Conservation (phyloP, 129 eudicot genomes). For the Chrysanthemum seticuspe region DNA sequence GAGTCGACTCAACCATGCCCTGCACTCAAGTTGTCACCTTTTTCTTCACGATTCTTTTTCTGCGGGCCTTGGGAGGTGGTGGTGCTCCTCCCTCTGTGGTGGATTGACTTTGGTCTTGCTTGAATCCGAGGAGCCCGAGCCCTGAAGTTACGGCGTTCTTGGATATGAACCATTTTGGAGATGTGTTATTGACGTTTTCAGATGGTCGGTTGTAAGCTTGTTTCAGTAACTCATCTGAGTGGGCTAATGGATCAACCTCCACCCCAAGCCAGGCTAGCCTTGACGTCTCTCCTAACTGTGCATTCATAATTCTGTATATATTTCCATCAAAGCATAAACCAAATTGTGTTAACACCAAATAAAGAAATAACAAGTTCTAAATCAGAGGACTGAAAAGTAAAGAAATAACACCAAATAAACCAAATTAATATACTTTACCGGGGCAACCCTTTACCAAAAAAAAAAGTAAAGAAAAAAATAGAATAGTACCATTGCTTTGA, state of each 20-base stretch:
- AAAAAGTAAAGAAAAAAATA: too few relatives aligned
- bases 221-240: constrained; percentile 65
- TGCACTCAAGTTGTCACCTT: constrained; percentile 58
- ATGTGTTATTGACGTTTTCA: constrained; percentile 37
- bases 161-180: constrained; percentile 86
- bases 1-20: constrained; percentile 21
- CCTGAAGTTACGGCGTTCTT: constrained; percentile 79
- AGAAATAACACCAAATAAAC: too few relatives aligned
- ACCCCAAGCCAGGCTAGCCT: constrained; percentile 92
- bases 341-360: neutral
- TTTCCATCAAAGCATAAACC: constrained; percentile 3
- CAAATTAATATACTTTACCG: too few relatives aligned
- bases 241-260: constrained; percentile 80
- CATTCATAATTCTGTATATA: constrained; percentile 71
- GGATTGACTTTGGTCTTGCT: constrained; percentile 55
- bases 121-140: constrained; percentile 83
- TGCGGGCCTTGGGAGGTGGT: constrained; percentile 63
- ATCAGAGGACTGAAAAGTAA: neutral
- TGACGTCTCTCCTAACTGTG: constrained; percentile 90
- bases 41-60: constrained; percentile 79
- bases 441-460: too few relatives aligned
- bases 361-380: neutral
- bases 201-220: constrained; percentile 75
- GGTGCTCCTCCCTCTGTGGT: constrained; percentile 47
- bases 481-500: neutral